These are phyloP conservation scores for Candida broadrunensis DNA, from an alignment of 805 yeast species.

Conservation along the genomic window DNA sequence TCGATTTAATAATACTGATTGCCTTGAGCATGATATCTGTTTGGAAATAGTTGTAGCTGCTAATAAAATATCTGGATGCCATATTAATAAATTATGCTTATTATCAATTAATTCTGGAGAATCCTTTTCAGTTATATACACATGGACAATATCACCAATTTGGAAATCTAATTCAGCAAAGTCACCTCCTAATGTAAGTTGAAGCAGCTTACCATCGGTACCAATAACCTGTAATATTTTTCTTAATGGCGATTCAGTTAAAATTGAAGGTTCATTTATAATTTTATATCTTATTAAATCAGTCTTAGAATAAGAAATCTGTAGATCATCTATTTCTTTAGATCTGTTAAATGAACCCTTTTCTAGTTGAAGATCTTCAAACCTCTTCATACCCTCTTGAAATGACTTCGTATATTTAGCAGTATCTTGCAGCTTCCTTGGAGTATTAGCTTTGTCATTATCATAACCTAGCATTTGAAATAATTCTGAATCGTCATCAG, in stretches of 20 bases:
- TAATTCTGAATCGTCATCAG: constrained; percentile 16
- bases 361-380: constrained; percentile 9
- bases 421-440: neutral
- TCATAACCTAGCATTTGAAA: constrained; percentile 4
- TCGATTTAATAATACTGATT: constrained; percentile 58
- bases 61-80: constrained; percentile 80
- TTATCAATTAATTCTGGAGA: constrained; percentile 50
- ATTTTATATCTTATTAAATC: constrained; percentile 52
- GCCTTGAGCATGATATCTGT: constrained; percentile 69
- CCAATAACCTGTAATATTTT: constrained; percentile 22
- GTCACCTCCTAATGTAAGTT: constrained; percentile 56
- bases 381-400: constrained; percentile 9
- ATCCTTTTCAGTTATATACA: constrained; percentile 45
- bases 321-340: neutral
- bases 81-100: constrained; percentile 59
- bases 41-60: constrained; percentile 83
- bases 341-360: neutral
- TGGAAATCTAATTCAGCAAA: constrained; percentile 52
- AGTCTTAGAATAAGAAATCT: constrained; percentile 19
- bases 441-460: neutral
- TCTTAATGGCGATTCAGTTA: neutral
- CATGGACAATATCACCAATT: constrained; percentile 57
- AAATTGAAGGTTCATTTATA: constrained; percentile 1
- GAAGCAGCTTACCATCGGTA: constrained; percentile 14
- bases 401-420: constrained; percentile 7